Conservation (phyloP, 2,329 filamentous ascomycete species). For the Ophiostoma quercus region DNA sequence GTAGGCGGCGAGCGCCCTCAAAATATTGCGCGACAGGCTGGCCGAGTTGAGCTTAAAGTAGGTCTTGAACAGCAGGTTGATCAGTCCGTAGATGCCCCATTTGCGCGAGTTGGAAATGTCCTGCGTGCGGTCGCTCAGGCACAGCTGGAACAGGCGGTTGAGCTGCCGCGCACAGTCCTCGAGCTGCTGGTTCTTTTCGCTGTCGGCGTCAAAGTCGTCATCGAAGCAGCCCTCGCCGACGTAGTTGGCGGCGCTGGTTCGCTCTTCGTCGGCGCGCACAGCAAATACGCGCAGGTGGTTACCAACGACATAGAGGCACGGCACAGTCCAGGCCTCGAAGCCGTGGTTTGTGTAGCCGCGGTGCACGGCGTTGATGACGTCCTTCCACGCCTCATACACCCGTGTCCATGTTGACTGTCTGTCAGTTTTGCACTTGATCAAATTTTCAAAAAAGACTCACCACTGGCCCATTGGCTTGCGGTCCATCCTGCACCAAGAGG, state of each 20-base stretch:
- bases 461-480: constrained; percentile 6
- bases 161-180: constrained; percentile 87
- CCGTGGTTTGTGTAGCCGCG: constrained; percentile 71
- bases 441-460: not conserved
- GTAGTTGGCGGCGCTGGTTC: constrained; percentile 39
- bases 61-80: constrained; percentile 94
- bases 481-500: constrained; percentile 44
- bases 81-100: constrained; percentile 95
- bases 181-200: constrained; percentile 74
- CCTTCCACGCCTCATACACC: constrained; percentile 85
- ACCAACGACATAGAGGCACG: constrained; percentile 79
- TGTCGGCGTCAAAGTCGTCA: constrained; percentile 75
- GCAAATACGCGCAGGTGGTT: constrained; percentile 85
- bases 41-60: constrained; percentile 95
- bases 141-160: constrained; percentile 87
- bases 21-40: constrained; percentile 80
- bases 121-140: constrained; percentile 75
- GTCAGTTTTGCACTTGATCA: constrained; percentile 19
- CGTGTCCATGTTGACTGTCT: constrained; percentile 62
- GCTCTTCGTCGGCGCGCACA: constrained; percentile 78
- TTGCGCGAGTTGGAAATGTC: constrained; percentile 80
- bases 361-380: constrained; percentile 69
- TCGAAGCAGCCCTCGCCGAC: constrained; percentile 51
- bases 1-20: constrained; percentile 75
- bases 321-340: constrained; percentile 88